Conservation (phyloP, 2,329 filamentous ascomycete species). For the Ascosphaera pollenicola region DNA sequence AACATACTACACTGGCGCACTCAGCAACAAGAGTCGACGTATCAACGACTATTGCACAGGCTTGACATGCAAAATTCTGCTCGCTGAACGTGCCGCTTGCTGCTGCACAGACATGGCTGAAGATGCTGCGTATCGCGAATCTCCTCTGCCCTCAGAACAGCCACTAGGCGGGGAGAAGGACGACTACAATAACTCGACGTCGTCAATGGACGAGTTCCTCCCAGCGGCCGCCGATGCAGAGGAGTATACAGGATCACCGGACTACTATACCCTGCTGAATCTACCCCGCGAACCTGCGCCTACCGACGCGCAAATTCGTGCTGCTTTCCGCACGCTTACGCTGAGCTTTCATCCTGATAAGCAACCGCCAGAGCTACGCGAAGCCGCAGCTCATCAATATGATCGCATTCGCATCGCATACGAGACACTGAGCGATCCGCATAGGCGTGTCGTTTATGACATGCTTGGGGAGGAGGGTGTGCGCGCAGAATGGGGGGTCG, state of each 20-base stretch:
- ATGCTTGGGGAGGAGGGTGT: slow-evolving; percentile 20
- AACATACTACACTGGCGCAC: too few species aligned
- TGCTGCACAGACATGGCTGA: too few species aligned
- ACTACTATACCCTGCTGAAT: slow-evolving; percentile 22
- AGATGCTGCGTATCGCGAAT: too few species aligned
- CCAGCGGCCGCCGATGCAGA: too few species aligned
- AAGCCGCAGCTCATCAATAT: slow-evolving; percentile 18
- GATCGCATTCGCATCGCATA: slow-evolving; percentile 19
- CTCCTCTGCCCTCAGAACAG: slow-evolving; percentile 35
- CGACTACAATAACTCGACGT: slow-evolving; percentile 17
- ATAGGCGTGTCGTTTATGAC: slow-evolving; percentile 22
- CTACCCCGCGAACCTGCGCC: slow-evolving; percentile 18
- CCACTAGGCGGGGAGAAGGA: slow-evolving; percentile 25
- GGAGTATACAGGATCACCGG: too few species aligned
- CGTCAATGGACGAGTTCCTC: slow-evolving; percentile 3
- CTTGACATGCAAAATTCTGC: too few species aligned
- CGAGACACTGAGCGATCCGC: slow-evolving; percentile 18
- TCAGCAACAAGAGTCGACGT: too few species aligned
- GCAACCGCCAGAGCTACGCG: slow-evolving; percentile 17
- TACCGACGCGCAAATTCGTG: slow-evolving; percentile 19
- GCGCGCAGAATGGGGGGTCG: slow-evolving; percentile 14
- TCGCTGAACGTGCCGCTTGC: too few species aligned
- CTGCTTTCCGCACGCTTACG: slow-evolving; percentile 21
- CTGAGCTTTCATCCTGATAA: slow-evolving; percentile 25
- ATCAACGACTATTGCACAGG: too few species aligned